Conservation (phyloP, 371 early-diverging fungal genomes). For the Sanchytrium tribonematis region DNA sequence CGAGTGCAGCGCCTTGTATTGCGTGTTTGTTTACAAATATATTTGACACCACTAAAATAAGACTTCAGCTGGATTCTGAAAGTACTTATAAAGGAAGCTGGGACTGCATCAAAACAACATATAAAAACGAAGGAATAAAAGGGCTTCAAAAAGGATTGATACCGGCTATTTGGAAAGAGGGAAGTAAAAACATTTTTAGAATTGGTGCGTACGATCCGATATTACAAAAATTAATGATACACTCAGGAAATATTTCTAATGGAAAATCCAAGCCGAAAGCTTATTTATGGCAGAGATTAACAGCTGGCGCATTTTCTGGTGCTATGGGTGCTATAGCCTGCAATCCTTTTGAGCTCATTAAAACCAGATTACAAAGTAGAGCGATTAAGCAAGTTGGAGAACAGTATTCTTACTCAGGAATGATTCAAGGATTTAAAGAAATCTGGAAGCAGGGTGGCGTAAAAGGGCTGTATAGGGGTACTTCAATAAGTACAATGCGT, state of each 20-base stretch:
- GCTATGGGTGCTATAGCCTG: conserved; percentile 36
- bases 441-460: conserved; percentile 22
- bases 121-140: conserved; percentile 24
- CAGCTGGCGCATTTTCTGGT: conserved; percentile 32
- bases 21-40: too few relatives aligned
- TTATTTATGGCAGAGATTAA: conserved; percentile 36
- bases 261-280: conserved; percentile 17
- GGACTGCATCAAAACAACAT: conserved; percentile 31
- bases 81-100: conserved; percentile 31
- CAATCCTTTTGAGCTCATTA: conserved; percentile 39
- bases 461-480: conserved; percentile 20
- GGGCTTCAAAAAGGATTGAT: conserved; percentile 35
- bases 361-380: conserved; percentile 29
- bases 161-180: conserved; percentile 33
- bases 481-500: conserved; percentile 25
- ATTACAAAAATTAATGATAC: not conserved
- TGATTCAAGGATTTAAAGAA: conserved; percentile 19
- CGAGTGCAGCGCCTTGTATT: too few relatives aligned
- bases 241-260: conserved; percentile 4
- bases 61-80: too few relatives aligned
- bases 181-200: conserved; percentile 34
- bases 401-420: conserved; percentile 28
- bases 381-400: conserved; percentile 25
- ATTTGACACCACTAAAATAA: too few relatives aligned
- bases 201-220: conserved; percentile 12